Percentiles rank a stretch among this genome's conserved stretches.
Conservation (phyloP, 2,329 filamentous ascomycete genomes). For the Diaporthe aspalathi region DNA sequence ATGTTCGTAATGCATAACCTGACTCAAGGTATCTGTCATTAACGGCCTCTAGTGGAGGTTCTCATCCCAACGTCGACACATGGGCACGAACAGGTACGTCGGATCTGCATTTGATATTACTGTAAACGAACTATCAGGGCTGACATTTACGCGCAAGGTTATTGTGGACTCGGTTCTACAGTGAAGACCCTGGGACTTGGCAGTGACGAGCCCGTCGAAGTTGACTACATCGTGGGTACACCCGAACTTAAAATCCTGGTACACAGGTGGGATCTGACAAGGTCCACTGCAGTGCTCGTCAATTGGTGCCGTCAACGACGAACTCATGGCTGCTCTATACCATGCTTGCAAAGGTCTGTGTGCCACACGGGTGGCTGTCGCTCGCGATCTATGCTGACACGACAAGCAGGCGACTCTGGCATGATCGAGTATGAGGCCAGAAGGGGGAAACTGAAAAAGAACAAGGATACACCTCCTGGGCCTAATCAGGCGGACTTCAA, state of each 20-base stretch:
- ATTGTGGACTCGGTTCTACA: slow-evolving; percentile 77
- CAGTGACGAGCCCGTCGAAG: slow-evolving; percentile 65
- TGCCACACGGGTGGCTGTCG: slow-evolving; percentile 5
- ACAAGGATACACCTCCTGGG: slow-evolving; percentile 43
- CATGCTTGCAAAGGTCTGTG: slow-evolving; percentile 64
- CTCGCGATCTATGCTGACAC: slow-evolving; percentile 28
- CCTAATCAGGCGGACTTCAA: slow-evolving; percentile 46
- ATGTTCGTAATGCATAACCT: slow-evolving; percentile 66
- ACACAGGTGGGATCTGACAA: slow-evolving; percentile 35
- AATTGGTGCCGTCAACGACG: slow-evolving; percentile 78
- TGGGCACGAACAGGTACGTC: slow-evolving; percentile 56
- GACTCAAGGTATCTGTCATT: slow-evolving; percentile 12
- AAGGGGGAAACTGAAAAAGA: slow-evolving; percentile 47
- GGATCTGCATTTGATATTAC: slow-evolving; percentile 41
- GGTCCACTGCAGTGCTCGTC: slow-evolving; percentile 73
- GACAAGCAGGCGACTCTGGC: slow-evolving; percentile 54
- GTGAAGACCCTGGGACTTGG: slow-evolving; percentile 72
- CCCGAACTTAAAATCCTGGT: slow-evolving; percentile 2
- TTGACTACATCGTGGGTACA: slow-evolving; percentile 77
- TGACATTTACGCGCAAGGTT: slow-evolving; percentile 61
- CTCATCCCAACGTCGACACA: slow-evolving; percentile 58
- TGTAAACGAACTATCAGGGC: slow-evolving; percentile 12
- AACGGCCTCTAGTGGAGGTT: slow-evolving; percentile 60
- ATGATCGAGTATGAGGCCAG: slow-evolving; percentile 59
- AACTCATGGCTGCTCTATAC: slow-evolving; percentile 71